A percentile compares a stretch with the other conserved stretches of the same genome.
Evolutionary conservation across 2,329 filamentous ascomycete species (phyloP).

Genomic region (Sarocladiaceae sp.): DNA sequence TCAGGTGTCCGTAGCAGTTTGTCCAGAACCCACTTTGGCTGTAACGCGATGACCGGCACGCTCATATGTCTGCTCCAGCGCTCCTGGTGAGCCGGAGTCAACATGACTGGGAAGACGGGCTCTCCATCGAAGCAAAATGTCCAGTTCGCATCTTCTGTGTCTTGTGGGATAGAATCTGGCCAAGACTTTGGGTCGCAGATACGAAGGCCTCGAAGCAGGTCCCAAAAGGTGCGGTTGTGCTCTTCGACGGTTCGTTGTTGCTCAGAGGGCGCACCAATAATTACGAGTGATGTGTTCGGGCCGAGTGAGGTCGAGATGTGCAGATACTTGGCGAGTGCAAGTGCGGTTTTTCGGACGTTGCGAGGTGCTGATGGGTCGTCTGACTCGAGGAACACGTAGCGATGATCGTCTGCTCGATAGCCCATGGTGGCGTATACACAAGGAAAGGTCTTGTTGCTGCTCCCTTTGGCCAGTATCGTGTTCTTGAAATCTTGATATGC

Average conservation of each 20-base stretch:
- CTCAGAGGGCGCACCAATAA: neutral
- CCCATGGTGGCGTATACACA: neutral
- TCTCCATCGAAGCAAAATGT: neutral
- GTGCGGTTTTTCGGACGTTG: neutral
- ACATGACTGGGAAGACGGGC: neutral
- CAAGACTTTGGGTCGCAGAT: neutral
- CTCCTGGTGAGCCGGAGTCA: neutral
- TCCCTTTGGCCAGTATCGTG: neutral
- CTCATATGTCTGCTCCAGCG: neutral
- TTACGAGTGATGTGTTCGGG: neutral
- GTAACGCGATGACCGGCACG: neutral
- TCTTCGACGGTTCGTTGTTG: neutral
- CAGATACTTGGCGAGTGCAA: neutral
- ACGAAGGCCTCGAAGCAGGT: neutral
- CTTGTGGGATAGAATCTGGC: neutral
- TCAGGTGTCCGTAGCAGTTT: neutral
- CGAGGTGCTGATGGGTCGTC: neutral
- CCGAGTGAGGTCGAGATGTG: neutral
- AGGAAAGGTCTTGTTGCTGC: neutral
- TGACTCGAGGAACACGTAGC: neutral
- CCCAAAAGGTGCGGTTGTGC: neutral
- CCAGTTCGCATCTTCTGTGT: neutral
- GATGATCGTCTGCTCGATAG: neutral
- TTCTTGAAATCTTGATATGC: neutral
- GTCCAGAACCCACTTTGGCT: neutral